A percentile compares a stretch with the other conserved stretches of the same genome.
phyloP scores from a whole-genome alignment of 768 basidiomycete genomes.

The Boletus barrowsii region DNA sequence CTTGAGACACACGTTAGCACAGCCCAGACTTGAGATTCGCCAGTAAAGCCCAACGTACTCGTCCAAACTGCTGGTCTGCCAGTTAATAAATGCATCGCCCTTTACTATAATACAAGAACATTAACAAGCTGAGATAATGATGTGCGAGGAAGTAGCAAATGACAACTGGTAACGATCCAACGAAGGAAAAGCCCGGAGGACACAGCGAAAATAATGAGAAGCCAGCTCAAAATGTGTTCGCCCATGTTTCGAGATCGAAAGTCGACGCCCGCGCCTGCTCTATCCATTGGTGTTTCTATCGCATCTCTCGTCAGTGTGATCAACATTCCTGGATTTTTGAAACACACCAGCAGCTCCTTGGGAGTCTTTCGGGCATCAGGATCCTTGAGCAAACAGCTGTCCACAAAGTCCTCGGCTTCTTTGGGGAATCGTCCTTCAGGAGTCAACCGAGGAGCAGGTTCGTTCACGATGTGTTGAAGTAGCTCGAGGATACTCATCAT shows the following conservation, averaged over 20 bases:
- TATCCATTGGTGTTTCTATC: conserved; percentile 74
- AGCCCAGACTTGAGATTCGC: not conserved
- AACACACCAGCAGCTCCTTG: conserved; percentile 72
- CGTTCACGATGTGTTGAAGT: conserved; percentile 97
- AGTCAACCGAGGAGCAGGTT: conserved; percentile 87
- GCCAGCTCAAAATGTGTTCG: conserved; percentile 59
- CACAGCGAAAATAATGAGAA: conserved; percentile 14
- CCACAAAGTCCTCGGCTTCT: conserved; percentile 81
- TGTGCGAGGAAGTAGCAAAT: conserved; percentile 29
- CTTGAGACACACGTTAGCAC: too few relatives aligned
- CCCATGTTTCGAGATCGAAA: conserved; percentile 79
- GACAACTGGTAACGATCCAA: conserved; percentile 26
- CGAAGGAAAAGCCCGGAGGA: conserved; percentile 5
- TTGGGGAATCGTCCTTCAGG: conserved; percentile 69
- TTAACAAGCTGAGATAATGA: conserved; percentile 28
- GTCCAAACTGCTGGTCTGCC: not conserved
- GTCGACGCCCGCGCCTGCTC: conserved; percentile 54
- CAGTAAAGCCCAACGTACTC: not conserved
- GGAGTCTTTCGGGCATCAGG: conserved; percentile 80
- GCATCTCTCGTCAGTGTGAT: conserved; percentile 7
- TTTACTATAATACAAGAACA: conserved; percentile 32
- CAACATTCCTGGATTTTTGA: not conserved
- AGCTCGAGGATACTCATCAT: conserved; percentile 98
- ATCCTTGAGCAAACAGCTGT: conserved; percentile 89
- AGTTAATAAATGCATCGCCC: conserved; percentile 10